Percentiles rank a stretch among this genome's conserved stretches.
phyloP scores from a whole-genome alignment of 345 rosid genomes.

The Pugionium dolabratum region DNA sequence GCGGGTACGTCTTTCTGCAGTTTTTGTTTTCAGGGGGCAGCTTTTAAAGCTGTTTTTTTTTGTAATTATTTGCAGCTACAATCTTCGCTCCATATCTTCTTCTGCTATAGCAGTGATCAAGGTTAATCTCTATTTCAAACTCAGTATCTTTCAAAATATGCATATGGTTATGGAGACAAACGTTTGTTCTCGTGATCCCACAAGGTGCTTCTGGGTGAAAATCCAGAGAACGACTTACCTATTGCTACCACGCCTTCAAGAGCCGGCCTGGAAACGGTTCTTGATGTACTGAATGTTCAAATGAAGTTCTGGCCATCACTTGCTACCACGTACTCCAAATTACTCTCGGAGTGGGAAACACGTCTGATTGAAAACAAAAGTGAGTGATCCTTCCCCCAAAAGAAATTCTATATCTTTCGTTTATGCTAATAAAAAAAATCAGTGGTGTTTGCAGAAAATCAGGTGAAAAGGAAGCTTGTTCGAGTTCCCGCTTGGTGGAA shows the following conservation, averaged over 20 bases:
- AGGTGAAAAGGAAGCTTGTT: constrained; percentile 49
- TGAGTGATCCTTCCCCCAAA: constrained; percentile 42
- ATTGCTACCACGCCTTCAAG: constrained; percentile 53
- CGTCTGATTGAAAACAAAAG: constrained; percentile 49
- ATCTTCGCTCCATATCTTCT: constrained; percentile 93
- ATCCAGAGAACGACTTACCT: constrained; percentile 43
- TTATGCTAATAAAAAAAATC: neutral
- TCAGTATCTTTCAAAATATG: constrained; percentile 1
- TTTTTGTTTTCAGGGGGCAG: constrained; percentile 13
- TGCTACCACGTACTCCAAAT: constrained; percentile 41
- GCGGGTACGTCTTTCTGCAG: constrained; percentile 63
- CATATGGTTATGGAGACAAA: constrained; percentile 1
- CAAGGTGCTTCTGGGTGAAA: constrained; percentile 84
- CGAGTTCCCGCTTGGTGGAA: constrained; percentile 69
- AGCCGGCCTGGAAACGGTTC: constrained; percentile 67
- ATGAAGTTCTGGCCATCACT: constrained; percentile 76
- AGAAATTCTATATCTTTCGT: neutral
- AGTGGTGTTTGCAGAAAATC: constrained; percentile 51
- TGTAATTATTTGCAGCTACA: constrained; percentile 63
- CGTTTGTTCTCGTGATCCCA: constrained; percentile 6
- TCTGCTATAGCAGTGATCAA: constrained; percentile 91
- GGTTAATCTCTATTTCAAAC: constrained; percentile 49
- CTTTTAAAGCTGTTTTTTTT: neutral
- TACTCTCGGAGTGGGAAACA: constrained; percentile 63
- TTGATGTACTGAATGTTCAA: constrained; percentile 83